Evolutionary conservation across 805 yeast genomes (phyloP).

Genomic region (Jamesozyma gamospora): DNA sequence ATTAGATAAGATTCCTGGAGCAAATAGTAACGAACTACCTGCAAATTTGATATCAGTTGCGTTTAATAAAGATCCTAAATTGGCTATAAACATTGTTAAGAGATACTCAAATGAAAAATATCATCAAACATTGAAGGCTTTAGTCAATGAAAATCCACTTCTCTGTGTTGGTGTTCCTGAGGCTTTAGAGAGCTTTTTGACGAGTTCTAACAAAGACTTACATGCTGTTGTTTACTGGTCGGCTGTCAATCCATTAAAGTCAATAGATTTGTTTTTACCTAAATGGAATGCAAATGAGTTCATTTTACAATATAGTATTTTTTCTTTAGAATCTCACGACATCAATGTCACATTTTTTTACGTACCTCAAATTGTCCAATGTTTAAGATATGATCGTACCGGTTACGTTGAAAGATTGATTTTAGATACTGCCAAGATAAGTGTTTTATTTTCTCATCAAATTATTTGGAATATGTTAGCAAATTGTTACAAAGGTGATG

Average conservation of each 20-base stretch:
- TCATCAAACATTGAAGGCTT: constrained; percentile 31
- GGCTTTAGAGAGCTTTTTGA: constrained; percentile 13
- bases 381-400: constrained; percentile 65
- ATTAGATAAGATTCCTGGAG: constrained; percentile 21
- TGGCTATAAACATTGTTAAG: constrained; percentile 61
- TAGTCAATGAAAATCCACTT: constrained; percentile 49
- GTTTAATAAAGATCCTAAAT: constrained; percentile 54
- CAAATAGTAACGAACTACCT: constrained; percentile 29
- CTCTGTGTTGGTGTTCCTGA: constrained; percentile 26
- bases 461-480: constrained; percentile 97
- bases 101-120: constrained; percentile 34
- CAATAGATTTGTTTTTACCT: constrained; percentile 76
- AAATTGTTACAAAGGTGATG: constrained; percentile 84
- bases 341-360: constrained; percentile 86
- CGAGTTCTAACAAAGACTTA: constrained; percentile 6
- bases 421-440: constrained; percentile 82
- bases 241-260: constrained; percentile 69
- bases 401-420: constrained; percentile 87
- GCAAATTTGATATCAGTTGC: constrained; percentile 41
- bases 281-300: constrained; percentile 55
- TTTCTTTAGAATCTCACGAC: constrained; percentile 80
- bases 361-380: constrained; percentile 96
- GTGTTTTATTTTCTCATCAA: constrained; percentile 91
- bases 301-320: constrained; percentile 77
- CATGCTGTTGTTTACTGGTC: constrained; percentile 54